A percentile compares a stretch with the other conserved stretches of the same genome.
Evolutionary conservation across 805 yeast species (phyloP).

Genomic region (Kodamaea nitidulidarum): DNA sequence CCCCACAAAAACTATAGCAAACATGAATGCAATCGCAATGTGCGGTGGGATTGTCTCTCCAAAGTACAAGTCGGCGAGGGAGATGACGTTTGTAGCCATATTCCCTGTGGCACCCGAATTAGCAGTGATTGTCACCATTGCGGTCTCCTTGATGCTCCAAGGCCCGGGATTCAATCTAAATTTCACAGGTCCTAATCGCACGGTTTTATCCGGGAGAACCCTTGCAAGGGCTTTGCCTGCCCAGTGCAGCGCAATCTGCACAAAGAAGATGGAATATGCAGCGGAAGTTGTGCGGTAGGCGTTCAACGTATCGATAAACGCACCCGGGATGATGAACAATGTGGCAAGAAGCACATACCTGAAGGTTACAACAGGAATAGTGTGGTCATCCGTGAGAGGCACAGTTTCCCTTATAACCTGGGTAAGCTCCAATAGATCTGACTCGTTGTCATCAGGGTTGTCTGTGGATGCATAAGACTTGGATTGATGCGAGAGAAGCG

Average conservation of each 20-base stretch:
- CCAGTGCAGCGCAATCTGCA: conserved; percentile 47
- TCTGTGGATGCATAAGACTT: conserved; percentile 5
- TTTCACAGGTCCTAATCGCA: conserved; percentile 17
- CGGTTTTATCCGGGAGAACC: conserved; percentile 31
- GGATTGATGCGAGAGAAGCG: no score
- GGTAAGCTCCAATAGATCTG: conserved; percentile 28
- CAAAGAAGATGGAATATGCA: conserved; percentile 49
- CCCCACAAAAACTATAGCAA: conserved; percentile 49
- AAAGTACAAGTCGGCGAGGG: conserved; percentile 45
- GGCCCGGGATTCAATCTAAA: conserved; percentile 51
- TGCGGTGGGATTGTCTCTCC: conserved; percentile 31
- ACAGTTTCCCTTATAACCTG: conserved; percentile 33
- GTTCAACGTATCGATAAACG: conserved; percentile 40
- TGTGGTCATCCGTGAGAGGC: conserved; percentile 37
- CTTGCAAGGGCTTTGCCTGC: conserved; percentile 44
- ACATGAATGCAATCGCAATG: conserved; percentile 45
- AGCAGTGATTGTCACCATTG: conserved; percentile 49
- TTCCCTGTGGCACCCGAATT: conserved; percentile 52
- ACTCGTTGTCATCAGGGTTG: conserved; percentile 1
- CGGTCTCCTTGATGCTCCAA: conserved; percentile 52
- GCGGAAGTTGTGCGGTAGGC: conserved; percentile 45
- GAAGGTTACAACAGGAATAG: conserved; percentile 35
- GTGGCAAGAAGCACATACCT: conserved; percentile 31
- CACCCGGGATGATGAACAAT: conserved; percentile 38
- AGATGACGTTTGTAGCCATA: conserved; percentile 44